Evolutionary conservation across 1,284 basidiomycete genomes (phyloP).

Genomic region (Tetrapyrgos nigripes): DNA sequence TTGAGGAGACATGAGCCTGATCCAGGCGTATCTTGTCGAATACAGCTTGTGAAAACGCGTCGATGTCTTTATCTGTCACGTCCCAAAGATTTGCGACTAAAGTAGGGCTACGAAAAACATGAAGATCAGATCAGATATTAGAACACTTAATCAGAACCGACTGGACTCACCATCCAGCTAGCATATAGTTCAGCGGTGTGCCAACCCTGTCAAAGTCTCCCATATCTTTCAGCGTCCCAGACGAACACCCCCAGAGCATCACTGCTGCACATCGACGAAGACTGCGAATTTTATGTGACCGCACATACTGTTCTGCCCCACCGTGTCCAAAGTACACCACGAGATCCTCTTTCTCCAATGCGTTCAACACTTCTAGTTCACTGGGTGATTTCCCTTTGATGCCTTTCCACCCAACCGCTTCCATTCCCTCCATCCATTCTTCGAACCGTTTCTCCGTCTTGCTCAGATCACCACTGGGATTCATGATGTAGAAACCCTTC

Average conservation of each 20-base stretch:
- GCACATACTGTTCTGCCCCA: slow-evolving; percentile 93
- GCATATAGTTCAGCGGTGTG: slow-evolving; percentile 93
- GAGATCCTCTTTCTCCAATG: slow-evolving; percentile 76
- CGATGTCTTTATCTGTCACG: slow-evolving; percentile 97
- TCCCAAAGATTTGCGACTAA: slow-evolving; percentile 98
- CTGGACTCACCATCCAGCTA: slow-evolving; percentile 90
- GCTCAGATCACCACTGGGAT: slow-evolving; percentile 90
- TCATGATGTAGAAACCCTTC: slow-evolving; percentile 87
- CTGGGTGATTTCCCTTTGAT: slow-evolving; percentile 78
- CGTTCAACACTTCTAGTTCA: slow-evolving; percentile 81
- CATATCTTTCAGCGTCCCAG: slow-evolving; percentile 86
- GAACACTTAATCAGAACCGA: neutral
- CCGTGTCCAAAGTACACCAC: slow-evolving; percentile 99
- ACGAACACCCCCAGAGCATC: slow-evolving; percentile 99
- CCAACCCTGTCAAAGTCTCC: slow-evolving; percentile 94
- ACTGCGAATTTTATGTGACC: slow-evolving; percentile 84
- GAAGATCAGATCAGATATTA: slow-evolving; percentile 8
- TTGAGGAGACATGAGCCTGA: slow-evolving; percentile 37
- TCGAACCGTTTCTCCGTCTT: slow-evolving; percentile 87
- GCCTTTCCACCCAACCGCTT: slow-evolving; percentile 82
- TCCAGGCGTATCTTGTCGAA: slow-evolving; percentile 78
- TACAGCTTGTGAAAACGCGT: slow-evolving; percentile 88
- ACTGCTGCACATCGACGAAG: slow-evolving; percentile 87
- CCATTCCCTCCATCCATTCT: slow-evolving; percentile 77
- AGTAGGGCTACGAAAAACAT: slow-evolving; percentile 74